Conservation (phyloP, 108 stramenopile species). For the Bacterosira constricta region DNA sequence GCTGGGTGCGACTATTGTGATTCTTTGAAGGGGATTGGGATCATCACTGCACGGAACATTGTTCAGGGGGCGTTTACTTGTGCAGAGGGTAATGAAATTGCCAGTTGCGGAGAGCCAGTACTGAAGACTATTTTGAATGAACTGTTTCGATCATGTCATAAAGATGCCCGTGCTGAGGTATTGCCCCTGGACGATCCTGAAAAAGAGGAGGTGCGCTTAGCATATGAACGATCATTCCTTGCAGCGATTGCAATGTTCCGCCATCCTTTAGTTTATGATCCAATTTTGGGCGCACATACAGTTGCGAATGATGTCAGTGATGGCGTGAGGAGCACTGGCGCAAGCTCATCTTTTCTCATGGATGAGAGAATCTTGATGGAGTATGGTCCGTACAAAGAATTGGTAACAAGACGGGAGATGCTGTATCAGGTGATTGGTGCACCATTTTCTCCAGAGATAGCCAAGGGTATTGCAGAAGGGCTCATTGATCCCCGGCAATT, state of each 20-base stretch:
- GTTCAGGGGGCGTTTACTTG: slow-evolving; percentile 46
- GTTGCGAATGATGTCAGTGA: slow-evolving; percentile 46
- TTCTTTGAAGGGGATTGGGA: slow-evolving; percentile 85
- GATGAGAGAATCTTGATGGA: slow-evolving; percentile 55
- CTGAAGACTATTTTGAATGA: slow-evolving; percentile 28
- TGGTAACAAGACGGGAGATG: slow-evolving; percentile 42
- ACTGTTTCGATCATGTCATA: slow-evolving; percentile 40
- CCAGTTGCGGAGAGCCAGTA: slow-evolving; percentile 11
- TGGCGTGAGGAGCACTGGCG: neutral
- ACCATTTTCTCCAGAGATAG: slow-evolving; percentile 27
- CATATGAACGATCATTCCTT: slow-evolving; percentile 79
- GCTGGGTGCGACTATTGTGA: slow-evolving; percentile 96
- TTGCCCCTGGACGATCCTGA: slow-evolving; percentile 31
- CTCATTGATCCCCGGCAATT: slow-evolving; percentile 38
- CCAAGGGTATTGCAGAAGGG: slow-evolving; percentile 49
- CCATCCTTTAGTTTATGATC: slow-evolving; percentile 89
- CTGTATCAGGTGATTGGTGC: slow-evolving; percentile 56
- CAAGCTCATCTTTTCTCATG: slow-evolving; percentile 19
- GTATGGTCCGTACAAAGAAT: slow-evolving; percentile 62
- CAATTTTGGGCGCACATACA: slow-evolving; percentile 44
- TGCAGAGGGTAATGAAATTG: neutral
- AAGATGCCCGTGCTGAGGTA: slow-evolving; percentile 20
- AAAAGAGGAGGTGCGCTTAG: slow-evolving; percentile 51
- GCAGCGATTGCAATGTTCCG: slow-evolving; percentile 88
- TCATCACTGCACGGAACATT: slow-evolving; percentile 80